These are phyloP conservation scores for Mortierella sp. DNA, from an alignment of 371 early-diverging fungal species.

Conservation along the genomic window DNA sequence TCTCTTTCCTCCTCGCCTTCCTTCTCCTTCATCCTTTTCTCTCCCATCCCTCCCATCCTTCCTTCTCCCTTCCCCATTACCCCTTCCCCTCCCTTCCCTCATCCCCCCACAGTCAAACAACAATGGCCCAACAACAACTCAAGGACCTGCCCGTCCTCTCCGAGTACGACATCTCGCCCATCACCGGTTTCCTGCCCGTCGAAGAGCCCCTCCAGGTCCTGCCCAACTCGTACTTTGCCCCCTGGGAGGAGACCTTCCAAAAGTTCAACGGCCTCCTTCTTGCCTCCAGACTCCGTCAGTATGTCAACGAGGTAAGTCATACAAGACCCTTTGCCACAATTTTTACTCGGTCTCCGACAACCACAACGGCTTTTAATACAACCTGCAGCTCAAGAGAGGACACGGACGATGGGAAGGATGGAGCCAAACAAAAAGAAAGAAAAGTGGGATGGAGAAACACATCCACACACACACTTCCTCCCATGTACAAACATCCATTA, in stretches of 20 bases:
- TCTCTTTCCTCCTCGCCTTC: slow-evolving; percentile 1
- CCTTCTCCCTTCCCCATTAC: background rate
- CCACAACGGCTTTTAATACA: background rate
- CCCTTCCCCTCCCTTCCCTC: background rate
- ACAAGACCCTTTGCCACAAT: background rate
- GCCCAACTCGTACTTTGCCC: slow-evolving; percentile 81
- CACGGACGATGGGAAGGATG: background rate
- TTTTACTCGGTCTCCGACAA: background rate
- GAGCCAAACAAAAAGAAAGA: background rate
- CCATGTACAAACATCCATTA: background rate
- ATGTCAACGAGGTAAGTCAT: slow-evolving; percentile 75
- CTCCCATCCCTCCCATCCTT: background rate
- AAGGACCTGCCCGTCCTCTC: slow-evolving; percentile 64
- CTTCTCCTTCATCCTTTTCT: background rate
- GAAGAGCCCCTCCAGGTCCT: slow-evolving; percentile 82
- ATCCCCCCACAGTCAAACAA: background rate
- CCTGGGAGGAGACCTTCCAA: slow-evolving; percentile 92
- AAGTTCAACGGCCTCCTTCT: slow-evolving; percentile 83
- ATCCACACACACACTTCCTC: background rate
- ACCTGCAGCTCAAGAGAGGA: background rate
- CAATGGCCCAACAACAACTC: slow-evolving; percentile 23
- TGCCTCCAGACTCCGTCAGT: slow-evolving; percentile 80
- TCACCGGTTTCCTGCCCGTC: slow-evolving; percentile 91
- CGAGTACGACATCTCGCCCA: slow-evolving; percentile 88
- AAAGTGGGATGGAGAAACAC: background rate